Conservation (phyloP, 2,329 filamentous ascomycete species). For the Helotiales sp. region DNA sequence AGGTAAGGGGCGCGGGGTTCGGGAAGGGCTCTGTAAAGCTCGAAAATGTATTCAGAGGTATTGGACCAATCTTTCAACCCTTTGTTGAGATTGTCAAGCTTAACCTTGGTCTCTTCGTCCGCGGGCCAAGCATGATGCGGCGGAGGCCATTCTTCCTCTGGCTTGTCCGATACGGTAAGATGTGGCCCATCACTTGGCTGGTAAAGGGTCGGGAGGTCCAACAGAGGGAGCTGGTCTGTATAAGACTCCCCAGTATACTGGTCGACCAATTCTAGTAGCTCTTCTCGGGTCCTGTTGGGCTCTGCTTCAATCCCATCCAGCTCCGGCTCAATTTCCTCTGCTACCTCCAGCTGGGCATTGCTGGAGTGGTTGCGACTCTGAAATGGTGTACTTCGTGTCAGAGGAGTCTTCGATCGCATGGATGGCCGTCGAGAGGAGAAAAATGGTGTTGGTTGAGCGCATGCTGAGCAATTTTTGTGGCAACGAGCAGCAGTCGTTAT, state of each 20-base stretch:
- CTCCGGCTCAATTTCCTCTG: conserved; percentile 9
- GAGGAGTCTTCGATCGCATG: conserved; percentile 7
- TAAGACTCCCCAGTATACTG: conserved; percentile 48
- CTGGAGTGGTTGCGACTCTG: conserved; percentile 20
- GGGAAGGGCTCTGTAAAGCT: conserved; percentile 38
- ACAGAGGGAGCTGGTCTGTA: conserved; percentile 53
- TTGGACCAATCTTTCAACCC: conserved; percentile 21
- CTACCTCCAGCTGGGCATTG: neutral
- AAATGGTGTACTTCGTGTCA: conserved; percentile 5
- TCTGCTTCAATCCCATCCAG: neutral
- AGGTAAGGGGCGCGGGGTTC: conserved; percentile 35
- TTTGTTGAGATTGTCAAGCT: conserved; percentile 25
- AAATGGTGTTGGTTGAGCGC: conserved; percentile 14
- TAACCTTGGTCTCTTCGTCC: conserved; percentile 27
- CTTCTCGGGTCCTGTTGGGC: conserved; percentile 38
- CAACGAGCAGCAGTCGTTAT: conserved; percentile 33
- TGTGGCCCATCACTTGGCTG: conserved; percentile 50
- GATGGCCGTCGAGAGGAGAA: conserved; percentile 24
- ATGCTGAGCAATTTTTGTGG: conserved; percentile 26
- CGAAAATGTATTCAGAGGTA: conserved; percentile 34
- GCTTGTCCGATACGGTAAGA: conserved; percentile 50
- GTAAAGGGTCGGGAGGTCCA: conserved; percentile 53
- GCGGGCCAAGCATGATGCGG: conserved; percentile 32
- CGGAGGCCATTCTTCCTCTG: conserved; percentile 44
- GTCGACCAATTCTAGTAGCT: conserved; percentile 55